Percentiles rank a stretch among this genome's conserved stretches.
Evolutionary conservation across 1,284 basidiomycete species (phyloP).

Genomic region (Sphagnurus paluster): DNA sequence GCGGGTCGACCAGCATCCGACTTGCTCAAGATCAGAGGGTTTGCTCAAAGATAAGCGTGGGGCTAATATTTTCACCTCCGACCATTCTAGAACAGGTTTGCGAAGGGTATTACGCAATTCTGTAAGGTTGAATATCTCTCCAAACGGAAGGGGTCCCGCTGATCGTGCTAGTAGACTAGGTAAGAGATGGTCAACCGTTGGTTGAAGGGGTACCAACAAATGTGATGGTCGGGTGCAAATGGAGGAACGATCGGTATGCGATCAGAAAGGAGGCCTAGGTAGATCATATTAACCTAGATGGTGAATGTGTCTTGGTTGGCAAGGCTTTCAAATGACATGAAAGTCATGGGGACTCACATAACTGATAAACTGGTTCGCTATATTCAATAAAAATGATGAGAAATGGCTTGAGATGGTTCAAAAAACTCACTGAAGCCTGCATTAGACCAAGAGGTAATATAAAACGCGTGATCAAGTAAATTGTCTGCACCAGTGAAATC

Average conservation of each 20-base stretch:
- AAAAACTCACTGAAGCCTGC: constrained; percentile 34
- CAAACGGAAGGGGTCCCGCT: constrained; percentile 35
- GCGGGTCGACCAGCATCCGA: constrained; percentile 43
- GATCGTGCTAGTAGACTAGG: constrained; percentile 18
- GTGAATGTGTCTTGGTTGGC: background rate
- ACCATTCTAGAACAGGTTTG: constrained; percentile 41
- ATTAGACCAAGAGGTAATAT: constrained; percentile 35
- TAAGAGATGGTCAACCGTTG: background rate
- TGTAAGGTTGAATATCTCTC: constrained; percentile 39
- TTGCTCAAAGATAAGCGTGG: constrained; percentile 18
- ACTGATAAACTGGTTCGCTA: constrained; percentile 36
- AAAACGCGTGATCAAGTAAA: constrained; percentile 28
- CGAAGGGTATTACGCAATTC: constrained; percentile 28
- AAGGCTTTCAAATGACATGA: background rate
- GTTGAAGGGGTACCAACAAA: constrained; percentile 22
- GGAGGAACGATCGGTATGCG: constrained; percentile 43
- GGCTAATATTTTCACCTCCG: constrained; percentile 32
- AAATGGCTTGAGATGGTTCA: background rate
- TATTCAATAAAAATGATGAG: constrained; percentile 1
- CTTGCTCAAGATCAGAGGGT: constrained; percentile 25
- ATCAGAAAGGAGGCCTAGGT: constrained; percentile 37
- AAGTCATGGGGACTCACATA: constrained; percentile 24
- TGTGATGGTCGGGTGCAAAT: constrained; percentile 38
- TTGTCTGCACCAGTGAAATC: constrained; percentile 25
- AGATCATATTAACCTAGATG: constrained; percentile 40